A percentile compares a stretch with the other conserved stretches of the same genome.
Evolutionary conservation across 2,329 filamentous ascomycete species (phyloP).

Genomic region (Trichophaea hybrida): DNA sequence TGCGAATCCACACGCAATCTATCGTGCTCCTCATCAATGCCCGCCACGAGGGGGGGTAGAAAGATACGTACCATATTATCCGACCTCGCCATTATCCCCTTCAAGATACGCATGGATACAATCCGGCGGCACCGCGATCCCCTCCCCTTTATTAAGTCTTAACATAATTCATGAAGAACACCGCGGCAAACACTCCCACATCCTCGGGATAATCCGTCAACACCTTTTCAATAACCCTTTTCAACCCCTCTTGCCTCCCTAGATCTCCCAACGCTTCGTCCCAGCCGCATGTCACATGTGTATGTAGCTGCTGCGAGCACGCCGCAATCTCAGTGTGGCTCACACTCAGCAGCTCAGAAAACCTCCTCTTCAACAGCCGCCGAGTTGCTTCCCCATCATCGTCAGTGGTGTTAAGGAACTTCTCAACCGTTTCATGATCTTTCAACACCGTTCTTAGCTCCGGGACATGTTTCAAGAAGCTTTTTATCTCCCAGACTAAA

Average conservation of each 20-base stretch:
- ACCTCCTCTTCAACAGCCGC: constrained; percentile 11
- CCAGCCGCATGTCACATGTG: constrained; percentile 3
- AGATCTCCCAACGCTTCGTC: constrained; percentile 6
- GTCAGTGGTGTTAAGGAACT: constrained; percentile 2
- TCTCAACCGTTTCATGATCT: constrained; percentile 8
- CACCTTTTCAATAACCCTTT: constrained; percentile 8
- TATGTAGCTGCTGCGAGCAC: constrained; percentile 5
- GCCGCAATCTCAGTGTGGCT: constrained; percentile 7
- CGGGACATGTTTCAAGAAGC: constrained; percentile 36
- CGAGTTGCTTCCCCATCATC: background rate
- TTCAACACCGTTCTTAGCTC: constrained; percentile 18
- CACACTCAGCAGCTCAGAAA: constrained; percentile 4
- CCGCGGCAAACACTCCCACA: constrained; percentile 52
- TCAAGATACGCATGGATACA: constrained; percentile 60
- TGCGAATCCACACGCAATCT: constrained; percentile 45
- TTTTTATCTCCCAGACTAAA: constrained; percentile 44
- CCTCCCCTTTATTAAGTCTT: constrained; percentile 49
- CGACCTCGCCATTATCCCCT: constrained; percentile 61
- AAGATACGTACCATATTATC: constrained; percentile 54
- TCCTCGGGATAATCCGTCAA: constrained; percentile 33
- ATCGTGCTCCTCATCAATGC: background rate
- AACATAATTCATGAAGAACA: constrained; percentile 62
- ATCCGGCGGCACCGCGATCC: constrained; percentile 57
- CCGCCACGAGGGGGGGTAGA: background rate
- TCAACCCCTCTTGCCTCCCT: constrained; percentile 6